A percentile compares a stretch with the other conserved stretches of the same genome.
Conservation (phyloP, 805 yeast genomes). For the Kazachstania africana region DNA sequence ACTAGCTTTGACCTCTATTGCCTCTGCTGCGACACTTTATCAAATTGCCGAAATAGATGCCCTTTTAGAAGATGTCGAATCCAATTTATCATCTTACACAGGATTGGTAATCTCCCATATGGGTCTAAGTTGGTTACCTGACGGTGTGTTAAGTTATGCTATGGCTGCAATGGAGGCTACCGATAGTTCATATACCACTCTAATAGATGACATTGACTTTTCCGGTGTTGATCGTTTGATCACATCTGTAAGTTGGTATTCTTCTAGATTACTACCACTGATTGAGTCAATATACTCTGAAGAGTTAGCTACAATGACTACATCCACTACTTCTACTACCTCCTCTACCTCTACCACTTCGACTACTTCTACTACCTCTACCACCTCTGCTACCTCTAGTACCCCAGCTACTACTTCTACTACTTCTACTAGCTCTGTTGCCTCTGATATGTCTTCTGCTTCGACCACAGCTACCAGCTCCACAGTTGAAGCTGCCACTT, state of each 20-base stretch:
- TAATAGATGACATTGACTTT: constrained; percentile 18
- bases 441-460: too few relatives aligned
- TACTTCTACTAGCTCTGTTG: neutral
- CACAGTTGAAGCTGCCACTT: neutral
- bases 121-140: constrained; percentile 5
- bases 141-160: constrained; percentile 7
- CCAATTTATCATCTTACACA: constrained; percentile 6
- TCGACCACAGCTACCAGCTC: neutral
- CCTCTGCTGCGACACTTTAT: constrained; percentile 3
- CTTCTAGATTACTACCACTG: constrained; percentile 14
- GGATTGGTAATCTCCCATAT: constrained; percentile 2
- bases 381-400: neutral
- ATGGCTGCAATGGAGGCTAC: constrained; percentile 20
- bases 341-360: neutral
- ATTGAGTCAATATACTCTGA: constrained; percentile 2
- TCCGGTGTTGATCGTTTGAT: constrained; percentile 17
- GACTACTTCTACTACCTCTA: neutral
- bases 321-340: neutral
- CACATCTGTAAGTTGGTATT: constrained; percentile 26
- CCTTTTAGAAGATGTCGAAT: constrained; percentile 7
- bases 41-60: constrained; percentile 8
- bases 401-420: neutral
- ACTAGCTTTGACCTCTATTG: constrained; percentile 5
- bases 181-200: constrained; percentile 26
- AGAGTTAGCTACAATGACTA: constrained; percentile 2